phyloP scores from a whole-genome alignment of 106 monocot genomes.

The Dactylorhiza incarnata region DNA sequence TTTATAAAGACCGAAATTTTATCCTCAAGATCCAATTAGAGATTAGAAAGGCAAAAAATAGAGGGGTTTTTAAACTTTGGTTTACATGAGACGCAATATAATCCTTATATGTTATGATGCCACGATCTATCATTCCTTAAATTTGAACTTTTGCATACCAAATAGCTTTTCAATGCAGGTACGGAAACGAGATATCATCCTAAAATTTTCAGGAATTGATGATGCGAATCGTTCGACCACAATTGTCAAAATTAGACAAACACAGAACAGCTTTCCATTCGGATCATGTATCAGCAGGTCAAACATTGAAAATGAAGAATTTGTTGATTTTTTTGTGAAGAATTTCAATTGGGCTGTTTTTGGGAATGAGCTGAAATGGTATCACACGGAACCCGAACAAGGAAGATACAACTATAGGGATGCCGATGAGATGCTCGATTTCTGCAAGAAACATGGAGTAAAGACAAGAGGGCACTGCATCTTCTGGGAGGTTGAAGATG shows the following conservation, averaged over 20 bases:
- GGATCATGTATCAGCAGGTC: conserved; percentile 68
- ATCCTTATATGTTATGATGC: too few species aligned
- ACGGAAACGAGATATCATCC: conserved; percentile 51
- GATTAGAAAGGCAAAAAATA: too few species aligned
- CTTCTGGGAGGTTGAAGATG: conserved; percentile 88
- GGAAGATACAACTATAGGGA: conserved; percentile 75
- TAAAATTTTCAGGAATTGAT: conserved; percentile 33
- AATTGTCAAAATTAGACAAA: conserved; percentile 56
- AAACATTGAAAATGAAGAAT: conserved; percentile 81
- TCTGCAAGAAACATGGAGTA: conserved; percentile 54
- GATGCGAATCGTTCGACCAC: conserved; percentile 9
- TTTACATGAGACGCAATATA: too few species aligned
- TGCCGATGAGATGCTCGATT: conserved; percentile 71
- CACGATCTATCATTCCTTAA: neutral
- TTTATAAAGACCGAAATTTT: too few species aligned
- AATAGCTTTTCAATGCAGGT: conserved; percentile 23
- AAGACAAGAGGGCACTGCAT: conserved; percentile 77
- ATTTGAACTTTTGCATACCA: neutral
- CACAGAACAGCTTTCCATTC: conserved; percentile 74
- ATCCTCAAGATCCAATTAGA: too few species aligned
- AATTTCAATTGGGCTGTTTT: conserved; percentile 99
- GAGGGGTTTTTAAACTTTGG: too few species aligned
- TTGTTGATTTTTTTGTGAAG: conserved; percentile 77
- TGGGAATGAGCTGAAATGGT: conserved; percentile 93
- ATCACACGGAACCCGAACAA: conserved; percentile 59